phyloP scores from a whole-genome alignment of 2,329 filamentous ascomycete species.

The Monilinia laxa region DNA sequence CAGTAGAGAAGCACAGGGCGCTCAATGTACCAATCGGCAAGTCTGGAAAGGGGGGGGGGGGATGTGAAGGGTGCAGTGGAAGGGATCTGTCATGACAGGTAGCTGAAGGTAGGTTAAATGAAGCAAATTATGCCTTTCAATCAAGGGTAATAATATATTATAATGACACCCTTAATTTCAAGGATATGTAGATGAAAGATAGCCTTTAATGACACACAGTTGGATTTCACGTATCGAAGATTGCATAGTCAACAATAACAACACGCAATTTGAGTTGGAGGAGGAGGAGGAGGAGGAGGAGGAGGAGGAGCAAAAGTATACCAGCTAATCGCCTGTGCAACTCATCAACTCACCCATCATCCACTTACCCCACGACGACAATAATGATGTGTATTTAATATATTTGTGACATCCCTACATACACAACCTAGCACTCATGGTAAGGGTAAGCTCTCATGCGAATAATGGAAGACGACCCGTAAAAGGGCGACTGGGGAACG shows the following conservation, averaged over 20 bases:
- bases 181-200: background rate
- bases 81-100: background rate
- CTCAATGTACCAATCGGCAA: slow-evolving; percentile 5
- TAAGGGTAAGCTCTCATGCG: no score
- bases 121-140: slow-evolving; percentile 3
- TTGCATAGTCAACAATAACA: no score
- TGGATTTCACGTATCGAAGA: no score
- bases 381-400: slow-evolving; percentile 7
- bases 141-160: background rate
- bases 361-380: slow-evolving; percentile 16
- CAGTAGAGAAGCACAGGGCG: slow-evolving; percentile 1
- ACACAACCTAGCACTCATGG: no score
- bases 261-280: no score
- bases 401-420: slow-evolving; percentile 8
- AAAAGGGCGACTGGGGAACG: no score
- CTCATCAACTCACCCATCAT: slow-evolving; percentile 19
- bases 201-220: no score
- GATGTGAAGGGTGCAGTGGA: background rate
- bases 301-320: background rate
- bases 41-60: background rate
- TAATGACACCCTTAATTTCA: background rate
- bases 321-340: slow-evolving; percentile 18
- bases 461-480: no score
- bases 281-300: background rate
- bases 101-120: background rate